Percentiles rank a stretch among this genome's conserved stretches.
Conservation (phyloP, 257 asterid species). For the Ajuga chamaepitys region DNA sequence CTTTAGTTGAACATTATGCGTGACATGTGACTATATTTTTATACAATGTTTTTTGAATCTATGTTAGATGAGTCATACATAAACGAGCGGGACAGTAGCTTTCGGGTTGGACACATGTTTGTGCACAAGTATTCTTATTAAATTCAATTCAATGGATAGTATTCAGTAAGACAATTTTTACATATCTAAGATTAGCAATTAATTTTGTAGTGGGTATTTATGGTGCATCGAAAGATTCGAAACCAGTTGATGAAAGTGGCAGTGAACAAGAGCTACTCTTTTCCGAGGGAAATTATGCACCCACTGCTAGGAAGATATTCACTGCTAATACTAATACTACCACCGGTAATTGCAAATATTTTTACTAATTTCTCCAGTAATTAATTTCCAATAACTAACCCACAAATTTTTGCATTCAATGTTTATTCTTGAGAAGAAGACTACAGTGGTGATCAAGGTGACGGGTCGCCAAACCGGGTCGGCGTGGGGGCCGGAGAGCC, state of each 20-base stretch:
- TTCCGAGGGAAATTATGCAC: constrained; percentile 21
- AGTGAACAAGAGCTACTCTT: constrained; percentile 15
- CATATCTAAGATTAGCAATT: not conserved
- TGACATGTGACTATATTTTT: too few relatives aligned
- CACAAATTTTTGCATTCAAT: not conserved
- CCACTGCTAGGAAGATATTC: constrained; percentile 28
- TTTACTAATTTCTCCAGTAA: not conserved
- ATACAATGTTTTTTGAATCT: too few relatives aligned
- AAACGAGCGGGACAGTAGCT: too few relatives aligned
- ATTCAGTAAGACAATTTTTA: too few relatives aligned
- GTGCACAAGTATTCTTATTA: too few relatives aligned
- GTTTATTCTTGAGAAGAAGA: not conserved
- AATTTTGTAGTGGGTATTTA: constrained; percentile 18
- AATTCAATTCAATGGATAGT: too few relatives aligned
- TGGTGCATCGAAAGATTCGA: constrained; percentile 46
- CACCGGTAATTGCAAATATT: not conserved
- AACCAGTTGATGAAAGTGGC: constrained; percentile 18
- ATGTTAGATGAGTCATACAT: too few relatives aligned
- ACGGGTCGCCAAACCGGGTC: constrained; percentile 25
- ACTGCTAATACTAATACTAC: constrained; percentile 1
- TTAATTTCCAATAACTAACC: too few relatives aligned
- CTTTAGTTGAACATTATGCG: too few relatives aligned
- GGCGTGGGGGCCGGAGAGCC: constrained; percentile 1
- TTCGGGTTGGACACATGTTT: too few relatives aligned
- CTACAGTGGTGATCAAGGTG: not conserved